Base-by-base conservation (phyloP, 2,329 filamentous ascomycete genomes). In the Colletotrichum tamarilloi region DNA sequence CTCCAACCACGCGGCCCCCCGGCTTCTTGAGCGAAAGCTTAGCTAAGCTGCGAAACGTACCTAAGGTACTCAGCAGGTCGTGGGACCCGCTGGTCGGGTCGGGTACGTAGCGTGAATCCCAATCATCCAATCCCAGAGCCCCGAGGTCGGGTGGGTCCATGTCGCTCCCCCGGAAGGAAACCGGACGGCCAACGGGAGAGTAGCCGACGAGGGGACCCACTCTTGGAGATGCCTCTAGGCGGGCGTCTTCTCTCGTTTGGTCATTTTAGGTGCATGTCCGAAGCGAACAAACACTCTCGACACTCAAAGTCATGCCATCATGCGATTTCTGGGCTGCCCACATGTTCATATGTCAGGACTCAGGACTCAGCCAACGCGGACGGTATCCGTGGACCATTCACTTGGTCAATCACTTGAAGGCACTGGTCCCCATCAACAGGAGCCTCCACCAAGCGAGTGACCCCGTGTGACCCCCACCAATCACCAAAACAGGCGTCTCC, bases 181-280 rank as follows among this genome's bases (percentile, higher is more conserved):
- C 60, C 70, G 67, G 70, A 73, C 70, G 70, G 70, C 59, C 28
- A 69, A 64, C 70, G 70, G 66, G 42, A 42, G 53, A 42, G 32
- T 56, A 22, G 71, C 71, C 60, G 67, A 73, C 55, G 22, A 55
- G 30, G 49, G 32, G 65, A 16, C 46, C 60, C 67, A 70, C 67
- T 53, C 7, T 32, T 11, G 42, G 19, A 49, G 56, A n/a, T 19
- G 28, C 53, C 28, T 26, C n/a, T 22, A 16, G 49, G 49, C 46
- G 46, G 62, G 30, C 11, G 32, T 63, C 12, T 32, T 65, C 52
- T 57, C 62, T 26, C 24, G 62, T 57, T 65, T 65, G 62, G 62
- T 65, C n/a, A 28, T 52, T 65, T 28, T 24, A 28, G 62, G 52
- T 22, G 22, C 62, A 46, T 28, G 24, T 28, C 62, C 62, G 62